phyloP scores from a whole-genome alignment of 192 early-diverging fungal species.

The Backusella liffmaniae region DNA sequence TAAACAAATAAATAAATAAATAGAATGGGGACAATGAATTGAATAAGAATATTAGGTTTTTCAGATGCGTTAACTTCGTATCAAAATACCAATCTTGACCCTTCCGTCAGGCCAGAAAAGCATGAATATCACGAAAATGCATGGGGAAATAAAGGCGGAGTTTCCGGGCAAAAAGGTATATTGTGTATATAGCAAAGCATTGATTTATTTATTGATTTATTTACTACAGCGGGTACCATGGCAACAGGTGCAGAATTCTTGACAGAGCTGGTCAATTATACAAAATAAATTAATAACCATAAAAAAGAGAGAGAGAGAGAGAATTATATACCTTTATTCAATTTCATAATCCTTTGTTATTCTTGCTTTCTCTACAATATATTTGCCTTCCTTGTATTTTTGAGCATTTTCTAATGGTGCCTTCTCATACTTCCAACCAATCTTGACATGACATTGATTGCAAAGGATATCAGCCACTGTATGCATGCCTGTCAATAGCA shows the following conservation, averaged over 20 bases:
- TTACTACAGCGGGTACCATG: neutral
- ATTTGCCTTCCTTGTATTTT: conserved; percentile 63
- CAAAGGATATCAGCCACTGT: conserved; percentile 58
- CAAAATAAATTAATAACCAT: neutral
- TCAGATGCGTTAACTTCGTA: conserved; percentile 12
- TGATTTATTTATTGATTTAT: neutral
- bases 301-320: neutral
- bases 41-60: neutral
- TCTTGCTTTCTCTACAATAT: conserved; percentile 53
- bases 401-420: conserved; percentile 53
- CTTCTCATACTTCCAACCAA: conserved; percentile 63
- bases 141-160: conserved; percentile 2
- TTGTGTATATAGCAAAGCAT: too few relatives aligned
- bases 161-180: conserved; percentile 2
- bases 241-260: conserved; percentile 4
- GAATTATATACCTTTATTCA: neutral
- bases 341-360: conserved; percentile 39
- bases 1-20: neutral
- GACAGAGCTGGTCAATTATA: neutral
- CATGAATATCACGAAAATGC: conserved; percentile 8
- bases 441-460: conserved; percentile 43
- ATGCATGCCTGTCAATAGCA: conserved; percentile 57
- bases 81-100: conserved; percentile 13
- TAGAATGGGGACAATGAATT: neutral
- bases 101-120: conserved; percentile 13